Percentiles rank a stretch among this genome's conserved stretches.
These are phyloP conservation scores for Rhodotorula taiwanensis DNA, from an alignment of 768 basidiomycete genomes.

Conservation along the genomic window DNA sequence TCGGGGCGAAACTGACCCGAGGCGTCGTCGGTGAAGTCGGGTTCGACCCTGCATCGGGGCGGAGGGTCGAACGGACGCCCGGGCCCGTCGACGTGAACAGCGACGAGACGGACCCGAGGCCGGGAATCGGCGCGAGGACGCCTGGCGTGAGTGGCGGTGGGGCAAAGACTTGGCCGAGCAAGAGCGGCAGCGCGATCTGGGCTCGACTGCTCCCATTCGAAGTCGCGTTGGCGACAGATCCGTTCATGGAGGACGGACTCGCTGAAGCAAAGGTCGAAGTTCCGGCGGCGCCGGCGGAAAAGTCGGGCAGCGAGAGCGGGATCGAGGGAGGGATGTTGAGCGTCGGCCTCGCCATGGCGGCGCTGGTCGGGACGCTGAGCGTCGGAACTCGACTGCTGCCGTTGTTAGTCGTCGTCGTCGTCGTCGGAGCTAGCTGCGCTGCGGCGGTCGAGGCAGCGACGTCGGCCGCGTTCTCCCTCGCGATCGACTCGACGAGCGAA, in stretches of 20 bases:
- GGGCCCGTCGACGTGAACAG: neutral
- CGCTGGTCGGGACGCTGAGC: neutral
- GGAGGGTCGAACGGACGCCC: too few relatives aligned
- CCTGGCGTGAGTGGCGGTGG: slow-evolving; percentile 31
- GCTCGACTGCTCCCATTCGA: neutral
- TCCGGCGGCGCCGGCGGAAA: neutral
- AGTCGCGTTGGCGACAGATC: too few relatives aligned
- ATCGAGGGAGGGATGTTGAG: neutral
- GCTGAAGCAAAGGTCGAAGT: neutral
- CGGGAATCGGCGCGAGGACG: slow-evolving; percentile 21
- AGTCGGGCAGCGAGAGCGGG: neutral
- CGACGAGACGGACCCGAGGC: neutral
- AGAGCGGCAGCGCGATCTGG: slow-evolving; percentile 34
- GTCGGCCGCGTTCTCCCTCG: neutral
- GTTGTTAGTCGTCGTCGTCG: too few relatives aligned
- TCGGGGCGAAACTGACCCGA: too few relatives aligned
- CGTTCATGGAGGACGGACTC: too few relatives aligned
- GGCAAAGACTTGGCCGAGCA: slow-evolving; percentile 35
- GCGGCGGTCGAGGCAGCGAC: too few relatives aligned
- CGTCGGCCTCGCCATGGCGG: neutral
- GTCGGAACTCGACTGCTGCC: neutral
- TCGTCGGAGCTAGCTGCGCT: neutral
- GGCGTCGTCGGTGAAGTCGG: too few relatives aligned
- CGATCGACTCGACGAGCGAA: slow-evolving; percentile 21
- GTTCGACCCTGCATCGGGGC: slow-evolving; percentile 20